Conservation (phyloP, 495 filamentous ascomycete genomes). For the Penicillium canescens region DNA sequence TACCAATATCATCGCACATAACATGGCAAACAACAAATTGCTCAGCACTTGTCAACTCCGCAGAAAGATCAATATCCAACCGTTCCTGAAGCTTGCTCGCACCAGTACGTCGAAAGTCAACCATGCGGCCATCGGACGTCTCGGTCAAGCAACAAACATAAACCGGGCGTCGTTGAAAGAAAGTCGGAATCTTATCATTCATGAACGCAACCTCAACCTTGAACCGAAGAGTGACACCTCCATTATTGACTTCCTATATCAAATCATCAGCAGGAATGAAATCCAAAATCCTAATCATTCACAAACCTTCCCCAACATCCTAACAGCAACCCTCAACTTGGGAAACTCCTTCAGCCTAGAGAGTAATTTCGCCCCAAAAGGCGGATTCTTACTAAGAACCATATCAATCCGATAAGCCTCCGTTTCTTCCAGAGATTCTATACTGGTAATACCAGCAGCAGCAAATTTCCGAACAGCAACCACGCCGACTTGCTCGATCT, state of each 20-base stretch:
- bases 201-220: constrained; percentile 70
- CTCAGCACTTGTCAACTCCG: constrained; percentile 51
- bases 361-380: constrained; percentile 73
- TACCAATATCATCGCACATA: constrained; percentile 87
- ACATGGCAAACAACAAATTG: constrained; percentile 71
- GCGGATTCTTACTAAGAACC: constrained; percentile 74
- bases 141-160: constrained; percentile 76
- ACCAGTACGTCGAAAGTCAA: constrained; percentile 79
- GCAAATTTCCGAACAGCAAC: constrained; percentile 78
- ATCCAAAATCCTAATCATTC: background rate
- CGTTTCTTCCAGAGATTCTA: constrained; percentile 68
- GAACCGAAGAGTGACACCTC: constrained; percentile 57
- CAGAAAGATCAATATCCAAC: constrained; percentile 62
- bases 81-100: constrained; percentile 65
- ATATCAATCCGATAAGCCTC: constrained; percentile 75
- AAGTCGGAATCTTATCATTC: constrained; percentile 63
- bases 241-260: constrained; percentile 37
- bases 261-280: constrained; percentile 8
- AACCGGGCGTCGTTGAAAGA: constrained; percentile 62
- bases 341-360: constrained; percentile 71
- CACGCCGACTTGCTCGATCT: constrained; percentile 79
- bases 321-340: constrained; percentile 61
- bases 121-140: constrained; percentile 68
- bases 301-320: constrained; percentile 51
- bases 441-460: constrained; percentile 64